Conservation (phyloP, 208 protist species). For the Acanthamoeba healyi region DNA sequence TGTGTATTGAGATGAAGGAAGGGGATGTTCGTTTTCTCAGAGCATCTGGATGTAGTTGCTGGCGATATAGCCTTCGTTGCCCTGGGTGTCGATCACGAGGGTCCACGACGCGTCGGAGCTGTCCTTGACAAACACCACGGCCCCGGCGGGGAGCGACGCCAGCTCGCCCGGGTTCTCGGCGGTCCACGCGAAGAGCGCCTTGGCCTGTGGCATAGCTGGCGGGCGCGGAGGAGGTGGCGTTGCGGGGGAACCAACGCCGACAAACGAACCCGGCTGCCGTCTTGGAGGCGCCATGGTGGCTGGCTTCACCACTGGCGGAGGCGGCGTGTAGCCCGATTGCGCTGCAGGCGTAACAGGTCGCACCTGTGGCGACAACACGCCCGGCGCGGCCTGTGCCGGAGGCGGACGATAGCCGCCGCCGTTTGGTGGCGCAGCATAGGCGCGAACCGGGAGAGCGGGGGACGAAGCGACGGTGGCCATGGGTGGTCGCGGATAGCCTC, state of each 20-base stretch:
- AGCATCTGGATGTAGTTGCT: background rate
- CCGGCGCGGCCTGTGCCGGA: too few species aligned
- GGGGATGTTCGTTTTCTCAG: too few species aligned
- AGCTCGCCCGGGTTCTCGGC: constrained; percentile 15
- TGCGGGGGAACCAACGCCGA: background rate
- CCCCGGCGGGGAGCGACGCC: background rate
- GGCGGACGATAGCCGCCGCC: too few species aligned
- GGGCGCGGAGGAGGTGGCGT: background rate
- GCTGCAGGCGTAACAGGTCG: too few species aligned
- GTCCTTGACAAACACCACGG: background rate
- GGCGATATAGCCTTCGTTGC: background rate
- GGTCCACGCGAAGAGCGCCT: background rate
- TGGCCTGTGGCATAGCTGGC: background rate
- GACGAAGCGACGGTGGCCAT: too few species aligned
- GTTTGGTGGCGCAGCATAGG: too few species aligned
- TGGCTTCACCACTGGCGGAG: background rate
- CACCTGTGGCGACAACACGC: too few species aligned
- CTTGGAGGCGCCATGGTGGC: background rate
- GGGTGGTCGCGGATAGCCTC: too few species aligned
- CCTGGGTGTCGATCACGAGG: background rate
- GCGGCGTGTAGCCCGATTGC: too few species aligned
- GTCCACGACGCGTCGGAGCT: background rate
- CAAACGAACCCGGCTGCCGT: background rate
- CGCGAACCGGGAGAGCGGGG: too few species aligned
- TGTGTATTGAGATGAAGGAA: too few species aligned